Base-by-base conservation (phyloP, 352 stramenopile genomes). In the Pythium oligandrum region DNA sequence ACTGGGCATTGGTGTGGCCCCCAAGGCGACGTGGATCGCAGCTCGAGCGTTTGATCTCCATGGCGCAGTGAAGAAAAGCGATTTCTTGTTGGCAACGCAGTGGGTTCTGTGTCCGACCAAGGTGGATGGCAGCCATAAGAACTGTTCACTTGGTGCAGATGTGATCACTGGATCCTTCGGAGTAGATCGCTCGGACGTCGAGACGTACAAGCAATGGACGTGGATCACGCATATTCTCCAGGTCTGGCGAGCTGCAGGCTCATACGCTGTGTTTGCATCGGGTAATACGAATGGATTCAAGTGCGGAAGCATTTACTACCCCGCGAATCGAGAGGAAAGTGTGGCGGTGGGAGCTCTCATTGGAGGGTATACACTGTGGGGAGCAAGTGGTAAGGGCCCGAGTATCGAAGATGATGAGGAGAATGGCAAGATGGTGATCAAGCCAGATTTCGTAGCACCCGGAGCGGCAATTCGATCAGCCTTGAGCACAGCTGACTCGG, bases 231-330 rank as follows among this genome's bases (percentile, higher is more conserved):
- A 76, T 30, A 66, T 86, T 31, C 70, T 88, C 26, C 64, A 83
- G 59, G 68, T 67, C 1, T 88, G 77, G 77, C 62, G 66, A 11
- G 66, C 65, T 0, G 74, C 77, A 12, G 74, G 77, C 1, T 61
- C 73, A n/a, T 74, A 70, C 40, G 61, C 74, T 0, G 74, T 88
- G 9, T 90, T 90, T 66, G 73, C 75, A 0, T 83, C 70, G 50
- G 77, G 77, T 31, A 90, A 87, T 45, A 82, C 77, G 2, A 90
- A 88, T 55, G 77, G 77, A 10, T 87, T 88, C 47, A 53, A 85
- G 48, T 90, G 79, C 35, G 73, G 73, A 9, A 86, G 71, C 46
- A 75, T 90, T 30, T 81, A 81, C 47, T 90, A 83, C 51, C 80
- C 80, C 12, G 80, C 65, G 12, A 85, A 70, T 53, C 57, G 68